Conservation (phyloP, 73 alveolate species). For the Uronychia binucleata region DNA sequence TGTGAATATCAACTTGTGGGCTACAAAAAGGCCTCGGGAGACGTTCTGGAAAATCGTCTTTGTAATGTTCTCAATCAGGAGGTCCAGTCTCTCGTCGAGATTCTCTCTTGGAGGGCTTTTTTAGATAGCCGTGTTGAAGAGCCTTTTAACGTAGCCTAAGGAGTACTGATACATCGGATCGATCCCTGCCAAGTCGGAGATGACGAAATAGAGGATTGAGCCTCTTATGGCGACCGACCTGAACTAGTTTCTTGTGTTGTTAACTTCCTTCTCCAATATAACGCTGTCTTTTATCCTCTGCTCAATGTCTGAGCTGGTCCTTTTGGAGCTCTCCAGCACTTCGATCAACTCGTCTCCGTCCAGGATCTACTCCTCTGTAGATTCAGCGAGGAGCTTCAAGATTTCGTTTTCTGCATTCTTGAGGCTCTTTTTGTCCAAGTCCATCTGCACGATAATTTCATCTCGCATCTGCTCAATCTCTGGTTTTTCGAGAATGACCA, state of each 20-base stretch:
- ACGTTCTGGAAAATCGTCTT: constrained; percentile 85
- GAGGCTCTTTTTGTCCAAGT: constrained; percentile 85
- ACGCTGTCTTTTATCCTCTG: constrained; percentile 80
- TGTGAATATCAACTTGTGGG: constrained; percentile 88
- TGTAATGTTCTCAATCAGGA: constrained; percentile 85
- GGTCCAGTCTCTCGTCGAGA: constrained; percentile 77
- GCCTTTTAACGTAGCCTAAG: constrained; percentile 87
- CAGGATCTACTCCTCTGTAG: constrained; percentile 83
- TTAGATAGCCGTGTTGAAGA: constrained; percentile 83
- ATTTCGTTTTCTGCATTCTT: constrained; percentile 84
- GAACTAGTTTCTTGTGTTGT: constrained; percentile 92
- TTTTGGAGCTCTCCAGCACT: constrained; percentile 88
- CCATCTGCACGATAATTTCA: constrained; percentile 92
- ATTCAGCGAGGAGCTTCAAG: constrained; percentile 80
- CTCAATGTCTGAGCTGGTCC: constrained; percentile 81
- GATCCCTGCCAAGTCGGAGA: constrained; percentile 89
- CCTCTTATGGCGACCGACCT: constrained; percentile 96
- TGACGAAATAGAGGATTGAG: constrained; percentile 91
- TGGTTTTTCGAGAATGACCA: constrained; percentile 92
- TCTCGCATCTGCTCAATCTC: constrained; percentile 96
- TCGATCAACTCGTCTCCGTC: constrained; percentile 92
- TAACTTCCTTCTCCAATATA: constrained; percentile 84
- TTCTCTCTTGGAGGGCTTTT: constrained; percentile 68
- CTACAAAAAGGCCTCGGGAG: constrained; percentile 94
- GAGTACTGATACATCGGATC: constrained; percentile 98